phyloP scores from a whole-genome alignment of 371 early-diverging fungal species.

The Nematocida sp. region DNA sequence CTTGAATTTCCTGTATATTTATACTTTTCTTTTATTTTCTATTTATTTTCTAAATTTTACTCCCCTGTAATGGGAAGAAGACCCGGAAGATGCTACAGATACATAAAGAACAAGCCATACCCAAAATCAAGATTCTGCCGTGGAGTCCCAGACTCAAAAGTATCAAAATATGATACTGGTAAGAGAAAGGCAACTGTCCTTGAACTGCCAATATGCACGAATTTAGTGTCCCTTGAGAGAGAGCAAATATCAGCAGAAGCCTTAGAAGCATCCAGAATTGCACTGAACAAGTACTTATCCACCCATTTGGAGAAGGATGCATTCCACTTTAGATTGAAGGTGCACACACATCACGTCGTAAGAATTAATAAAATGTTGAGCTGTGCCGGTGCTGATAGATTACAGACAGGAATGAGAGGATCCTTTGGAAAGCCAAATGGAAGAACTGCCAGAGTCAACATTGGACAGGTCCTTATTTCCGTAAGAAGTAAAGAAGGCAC shows the following conservation, averaged over 20 bases:
- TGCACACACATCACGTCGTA: conserved; percentile 98
- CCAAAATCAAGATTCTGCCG: conserved; percentile 98
- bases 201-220: conserved; percentile 91
- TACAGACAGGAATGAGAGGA: conserved; percentile 99
- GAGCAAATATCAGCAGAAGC: conserved; percentile 98
- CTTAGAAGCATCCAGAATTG: conserved; percentile 97
- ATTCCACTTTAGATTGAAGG: conserved; percentile 97
- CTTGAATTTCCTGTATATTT: too few species aligned
- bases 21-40: too few species aligned
- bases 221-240: conserved; percentile 93
- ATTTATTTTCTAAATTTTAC: conserved; percentile 30
- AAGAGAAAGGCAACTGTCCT: conserved; percentile 95
- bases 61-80: conserved; percentile 69
- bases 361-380: conserved; percentile 99
- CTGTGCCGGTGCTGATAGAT: conserved; percentile 99
- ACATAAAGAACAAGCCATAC: conserved; percentile 99
- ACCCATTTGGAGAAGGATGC: conserved; percentile 97
- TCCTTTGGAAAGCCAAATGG: conserved; percentile 99
- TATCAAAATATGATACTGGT: conserved; percentile 95
- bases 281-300: conserved; percentile 97
- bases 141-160: conserved; percentile 99
- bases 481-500: conserved; percentile 86
- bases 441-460: conserved; percentile 94
- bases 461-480: conserved; percentile 94
- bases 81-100: conserved; percentile 73